Evolutionary conservation across 1,284 basidiomycete species (phyloP), one percentile per base, ranked within the genome.

Genomic region (Fomitiporia mediterranea): DNA sequence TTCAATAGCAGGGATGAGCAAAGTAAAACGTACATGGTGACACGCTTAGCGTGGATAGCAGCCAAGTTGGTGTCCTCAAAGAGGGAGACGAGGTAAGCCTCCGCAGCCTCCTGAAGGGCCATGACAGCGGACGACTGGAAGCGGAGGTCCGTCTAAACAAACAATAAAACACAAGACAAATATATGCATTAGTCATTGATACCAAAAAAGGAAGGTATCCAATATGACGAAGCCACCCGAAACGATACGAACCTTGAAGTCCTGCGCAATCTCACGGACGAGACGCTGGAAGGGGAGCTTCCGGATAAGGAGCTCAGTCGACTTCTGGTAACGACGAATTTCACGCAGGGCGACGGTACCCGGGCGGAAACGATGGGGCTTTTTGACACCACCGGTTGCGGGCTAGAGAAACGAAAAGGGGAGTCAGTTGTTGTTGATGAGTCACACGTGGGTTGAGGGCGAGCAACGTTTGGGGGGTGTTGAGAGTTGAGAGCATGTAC

Each of bases 321-420:
- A 93, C 82, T 94, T 94, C 74, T 97, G 95, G 84, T 98, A 98
- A 72, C 93, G 83, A 75, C 95, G 82, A 67, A 98, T 98, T 79
- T 98, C 94, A 85, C 94, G 91, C 62, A 98, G 91, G 67, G 94
- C 94, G 79, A 98, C 94, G 67, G 94, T 97, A 82, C 94, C 94
- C 67, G 94, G 94, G 73, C 92, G 86, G 91, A 96, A 97, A 71
- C 94, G 84, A 75, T 96, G 93, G 62, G 92, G 91, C 80, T 94
- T 95, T 91, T 95, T 94, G 69, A 95, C 93, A 86, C 94, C 94
- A 78, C 94, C 94, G 68, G 94, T 89, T 57, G 88, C 81, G 60
- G 89, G 82, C 81, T 58, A 57, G 34, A n/a, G 52, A 32, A 55
- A 42, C 37, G 47, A 30, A 32, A 23, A 25, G 42, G 43, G 46